Conservation (phyloP, 805 yeast species). For the Teunomyces panamensis region DNA sequence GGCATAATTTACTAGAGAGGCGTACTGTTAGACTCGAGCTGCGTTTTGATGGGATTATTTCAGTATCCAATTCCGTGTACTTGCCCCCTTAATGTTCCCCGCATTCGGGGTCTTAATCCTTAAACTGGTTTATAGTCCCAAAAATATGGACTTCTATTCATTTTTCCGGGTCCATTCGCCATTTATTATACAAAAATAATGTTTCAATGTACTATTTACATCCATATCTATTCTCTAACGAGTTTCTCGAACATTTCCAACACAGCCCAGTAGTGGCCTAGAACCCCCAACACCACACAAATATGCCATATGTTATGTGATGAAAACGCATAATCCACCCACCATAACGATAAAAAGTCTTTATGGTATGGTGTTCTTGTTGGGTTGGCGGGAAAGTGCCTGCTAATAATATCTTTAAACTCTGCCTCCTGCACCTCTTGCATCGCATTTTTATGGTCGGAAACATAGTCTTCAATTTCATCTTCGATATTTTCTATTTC, state of each 20-base stretch:
- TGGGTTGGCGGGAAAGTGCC: slow-evolving; percentile 36
- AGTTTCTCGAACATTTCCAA: slow-evolving; percentile 62
- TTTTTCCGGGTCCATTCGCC: too few relatives aligned
- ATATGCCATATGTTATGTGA: slow-evolving; percentile 96
- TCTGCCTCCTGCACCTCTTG: slow-evolving; percentile 16
- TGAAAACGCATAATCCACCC: slow-evolving; percentile 72
- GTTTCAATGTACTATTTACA: background rate
- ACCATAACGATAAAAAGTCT: slow-evolving; percentile 63
- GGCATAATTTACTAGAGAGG: too few relatives aligned
- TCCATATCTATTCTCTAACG: background rate
- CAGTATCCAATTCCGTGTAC: too few relatives aligned
- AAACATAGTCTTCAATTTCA: slow-evolving; percentile 17
- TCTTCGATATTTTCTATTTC: slow-evolving; percentile 32
- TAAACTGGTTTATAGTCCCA: too few relatives aligned
- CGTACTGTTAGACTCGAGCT: too few relatives aligned
- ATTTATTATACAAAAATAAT: background rate
- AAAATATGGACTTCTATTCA: too few relatives aligned
- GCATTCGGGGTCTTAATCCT: too few relatives aligned
- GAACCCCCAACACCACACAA: slow-evolving; percentile 83
- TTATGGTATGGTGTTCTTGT: slow-evolving; percentile 31
- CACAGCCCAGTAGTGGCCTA: slow-evolving; percentile 82
- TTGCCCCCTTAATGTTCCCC: too few relatives aligned
- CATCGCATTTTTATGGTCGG: slow-evolving; percentile 6
- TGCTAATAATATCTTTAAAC: slow-evolving; percentile 29
- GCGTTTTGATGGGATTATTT: too few relatives aligned